Evolutionary conservation across 1,284 basidiomycete genomes (phyloP).

Genomic region (Sanghuangporus sanghuang): DNA sequence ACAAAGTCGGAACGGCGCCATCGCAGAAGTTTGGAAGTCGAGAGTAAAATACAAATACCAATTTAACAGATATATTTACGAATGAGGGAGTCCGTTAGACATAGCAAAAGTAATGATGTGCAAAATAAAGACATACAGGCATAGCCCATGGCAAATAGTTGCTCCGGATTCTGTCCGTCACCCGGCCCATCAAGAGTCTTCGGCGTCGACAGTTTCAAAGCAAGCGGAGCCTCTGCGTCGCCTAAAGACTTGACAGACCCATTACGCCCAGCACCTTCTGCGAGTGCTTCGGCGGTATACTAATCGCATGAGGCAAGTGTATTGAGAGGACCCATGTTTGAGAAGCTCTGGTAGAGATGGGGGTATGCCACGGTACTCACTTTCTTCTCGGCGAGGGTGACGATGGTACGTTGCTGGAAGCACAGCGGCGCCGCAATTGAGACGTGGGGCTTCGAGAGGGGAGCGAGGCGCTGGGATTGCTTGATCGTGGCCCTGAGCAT

Average conservation of each 20-base stretch:
- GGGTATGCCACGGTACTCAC: not conserved
- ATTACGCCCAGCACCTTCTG: slow-evolving; percentile 48
- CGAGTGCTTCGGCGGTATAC: slow-evolving; percentile 52
- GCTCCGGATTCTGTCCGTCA: slow-evolving; percentile 56
- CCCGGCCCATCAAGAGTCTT: slow-evolving; percentile 52
- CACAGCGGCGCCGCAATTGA: not conserved
- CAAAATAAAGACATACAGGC: slow-evolving; percentile 29
- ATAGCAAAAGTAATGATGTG: not conserved
- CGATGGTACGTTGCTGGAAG: slow-evolving; percentile 5
- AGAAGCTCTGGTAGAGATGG: not conserved
- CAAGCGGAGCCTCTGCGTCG: slow-evolving; percentile 33
- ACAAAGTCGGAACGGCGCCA: too few relatives aligned
- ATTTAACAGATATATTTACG: too few relatives aligned
- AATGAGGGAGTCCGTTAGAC: too few relatives aligned
- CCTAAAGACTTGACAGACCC: slow-evolving; percentile 42
- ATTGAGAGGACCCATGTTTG: not conserved
- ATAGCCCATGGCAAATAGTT: slow-evolving; percentile 62
- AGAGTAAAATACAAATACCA: too few relatives aligned
- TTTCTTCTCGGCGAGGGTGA: slow-evolving; percentile 15
- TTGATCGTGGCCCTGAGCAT: slow-evolving; percentile 3
- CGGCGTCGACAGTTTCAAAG: slow-evolving; percentile 44
- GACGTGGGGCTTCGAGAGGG: not conserved
- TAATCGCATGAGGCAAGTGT: slow-evolving; percentile 21
- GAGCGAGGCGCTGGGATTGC: not conserved
- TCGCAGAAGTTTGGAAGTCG: too few relatives aligned